Evolutionary conservation across 345 rosid genomes (phyloP).

Genomic region (Corymbia maculata): DNA sequence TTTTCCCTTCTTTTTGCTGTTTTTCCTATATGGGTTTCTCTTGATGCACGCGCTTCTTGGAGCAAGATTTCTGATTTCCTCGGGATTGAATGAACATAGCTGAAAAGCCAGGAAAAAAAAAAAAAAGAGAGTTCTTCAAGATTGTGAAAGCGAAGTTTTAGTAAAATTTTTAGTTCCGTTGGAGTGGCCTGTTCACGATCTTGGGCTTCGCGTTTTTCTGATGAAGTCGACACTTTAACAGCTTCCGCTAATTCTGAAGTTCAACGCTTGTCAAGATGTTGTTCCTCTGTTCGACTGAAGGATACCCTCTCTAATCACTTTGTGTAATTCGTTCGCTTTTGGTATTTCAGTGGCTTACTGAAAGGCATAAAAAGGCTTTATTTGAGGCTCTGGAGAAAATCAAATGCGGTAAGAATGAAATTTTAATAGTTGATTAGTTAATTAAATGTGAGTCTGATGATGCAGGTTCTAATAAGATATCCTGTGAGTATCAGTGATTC

Average conservation of each 20-base stretch:
- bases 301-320: not conserved
- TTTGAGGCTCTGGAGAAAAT: slow-evolving; percentile 84
- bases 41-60: not conserved
- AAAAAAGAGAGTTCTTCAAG: not conserved
- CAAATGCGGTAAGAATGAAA: slow-evolving; percentile 48
- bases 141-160: not conserved
- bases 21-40: not conserved
- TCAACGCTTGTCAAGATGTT: not conserved
- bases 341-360: slow-evolving; percentile 54
- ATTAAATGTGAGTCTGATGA: not conserved
- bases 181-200: not conserved
- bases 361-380: slow-evolving; percentile 70
- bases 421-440: not conserved
- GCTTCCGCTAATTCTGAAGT: not conserved
- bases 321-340: not conserved
- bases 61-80: not conserved
- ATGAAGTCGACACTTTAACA: not conserved
- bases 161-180: not conserved
- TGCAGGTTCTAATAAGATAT: not conserved
- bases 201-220: not conserved
- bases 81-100: not conserved
- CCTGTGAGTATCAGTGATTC: not conserved
- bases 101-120: not conserved
- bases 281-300: not conserved
- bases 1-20: not conserved